Base-by-base conservation (phyloP, 495 filamentous ascomycete genomes). In the Penicillium roqueforti region DNA sequence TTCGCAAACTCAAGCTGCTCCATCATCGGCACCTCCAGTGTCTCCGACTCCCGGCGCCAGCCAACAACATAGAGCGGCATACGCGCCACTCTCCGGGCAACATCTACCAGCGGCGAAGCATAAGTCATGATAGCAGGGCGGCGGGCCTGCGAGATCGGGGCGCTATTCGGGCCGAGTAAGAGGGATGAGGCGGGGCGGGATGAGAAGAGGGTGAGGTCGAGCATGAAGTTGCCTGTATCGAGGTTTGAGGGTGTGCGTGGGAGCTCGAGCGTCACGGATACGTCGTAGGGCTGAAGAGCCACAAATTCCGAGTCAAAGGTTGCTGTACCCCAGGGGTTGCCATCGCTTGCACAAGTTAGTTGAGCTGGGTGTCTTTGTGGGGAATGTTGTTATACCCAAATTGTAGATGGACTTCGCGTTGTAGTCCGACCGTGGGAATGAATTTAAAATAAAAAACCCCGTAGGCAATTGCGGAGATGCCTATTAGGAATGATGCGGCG, bases 201-300 rank as follows among this genome's bases (percentile, higher is more conserved):
- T 14, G 77, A 72, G 31, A 83, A 72, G 11, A 92, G 75, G 14
- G 81, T 73, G n/a, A 97, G 73, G 46, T 89, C 84, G 13, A 96
- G 73, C 92, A 97, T 97, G 78, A 97, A 97, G 71, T 97, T 97
- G 19, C 92, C 93, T 7, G 68, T 68, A 10, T 65, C 74, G 72
- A 80, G 61, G 47, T 82, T 82, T 1, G 65, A 62, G 6, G 76
- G 78, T 0, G 75, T 80, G 10, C 74, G 83, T 11, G 89, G 89
- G 1, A 93, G 76, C 69, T 84, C 88, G 25, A 93, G 76, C 69
- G 78, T 80, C 26, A 93, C 73, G 65, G 78, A 75, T 73, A 92
- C 88, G 60, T 84, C 82, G 62, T 87, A 90, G 47, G 72, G 62
- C 58, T 81, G 77, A 6, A 68, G 63, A 6, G 76, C 69, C 2